Conservation (phyloP, 352 stramenopile species). For the Pythium apleroticum region DNA sequence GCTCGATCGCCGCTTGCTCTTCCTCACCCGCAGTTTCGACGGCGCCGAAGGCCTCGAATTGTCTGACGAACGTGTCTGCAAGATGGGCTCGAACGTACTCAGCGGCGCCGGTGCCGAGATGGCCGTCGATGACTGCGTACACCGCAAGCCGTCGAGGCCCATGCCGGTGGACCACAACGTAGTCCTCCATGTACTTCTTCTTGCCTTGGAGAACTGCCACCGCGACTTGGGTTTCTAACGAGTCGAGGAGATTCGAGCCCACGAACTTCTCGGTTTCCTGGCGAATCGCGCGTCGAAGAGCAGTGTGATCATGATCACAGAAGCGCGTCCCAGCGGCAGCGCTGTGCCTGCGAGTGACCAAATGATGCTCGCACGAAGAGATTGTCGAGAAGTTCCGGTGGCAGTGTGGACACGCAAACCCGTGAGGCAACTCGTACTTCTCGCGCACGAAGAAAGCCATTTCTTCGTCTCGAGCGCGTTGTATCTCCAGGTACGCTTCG, state of each 20-base stretch:
- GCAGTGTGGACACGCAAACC: constrained; percentile 65
- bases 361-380: constrained; percentile 59
- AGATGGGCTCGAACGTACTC: constrained; percentile 56
- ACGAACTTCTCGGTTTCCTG: constrained; percentile 22
- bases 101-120: constrained; percentile 89
- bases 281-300: constrained; percentile 28
- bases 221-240: constrained; percentile 25
- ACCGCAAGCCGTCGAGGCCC: constrained; percentile 66
- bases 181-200: constrained; percentile 93
- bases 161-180: constrained; percentile 36
- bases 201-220: constrained; percentile 87
- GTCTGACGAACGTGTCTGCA: constrained; percentile 7
- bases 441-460: constrained; percentile 59
- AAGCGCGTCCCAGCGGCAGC: constrained; percentile 36
- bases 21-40: background rate
- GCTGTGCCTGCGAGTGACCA: constrained; percentile 45
- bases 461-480: constrained; percentile 43
- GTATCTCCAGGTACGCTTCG: constrained; percentile 58
- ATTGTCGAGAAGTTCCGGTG: constrained; percentile 60
- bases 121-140: constrained; percentile 95
- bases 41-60: background rate
- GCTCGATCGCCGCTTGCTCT: constrained; percentile 39
- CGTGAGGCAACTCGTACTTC: constrained; percentile 47
- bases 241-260: constrained; percentile 16
- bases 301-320: constrained; percentile 51